Percentiles rank a stretch among this genome's conserved stretches.
These are phyloP conservation scores for Spathaspora hagerdaliae DNA, from an alignment of 805 yeast species.

Conservation along the genomic window DNA sequence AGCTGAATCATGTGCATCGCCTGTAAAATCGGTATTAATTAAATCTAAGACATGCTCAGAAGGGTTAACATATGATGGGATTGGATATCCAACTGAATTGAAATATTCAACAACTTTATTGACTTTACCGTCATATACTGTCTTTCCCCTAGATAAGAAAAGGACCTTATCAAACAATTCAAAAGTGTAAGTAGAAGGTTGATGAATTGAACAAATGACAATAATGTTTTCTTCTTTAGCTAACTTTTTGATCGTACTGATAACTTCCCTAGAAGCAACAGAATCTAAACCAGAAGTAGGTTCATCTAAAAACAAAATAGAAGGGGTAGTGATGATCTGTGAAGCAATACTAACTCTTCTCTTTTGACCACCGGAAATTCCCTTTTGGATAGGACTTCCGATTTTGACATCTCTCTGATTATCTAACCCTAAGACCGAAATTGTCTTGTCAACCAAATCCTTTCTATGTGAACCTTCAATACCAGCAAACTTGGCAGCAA, in stretches of 20 bases:
- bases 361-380: constrained; percentile 20
- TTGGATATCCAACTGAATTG: constrained; percentile 12
- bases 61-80: constrained; percentile 18
- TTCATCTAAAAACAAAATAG: constrained; percentile 51
- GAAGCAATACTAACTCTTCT: constrained; percentile 19
- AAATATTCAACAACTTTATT: constrained; percentile 13
- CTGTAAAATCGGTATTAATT: constrained; percentile 23
- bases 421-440: constrained; percentile 12
- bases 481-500: constrained; percentile 4
- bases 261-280: constrained; percentile 50
- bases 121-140: constrained; percentile 15
- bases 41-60: constrained; percentile 26
- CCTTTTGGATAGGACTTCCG: constrained; percentile 19
- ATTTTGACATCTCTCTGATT: constrained; percentile 12
- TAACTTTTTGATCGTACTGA: constrained; percentile 41
- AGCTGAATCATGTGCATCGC: not conserved
- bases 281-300: constrained; percentile 61
- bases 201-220: constrained; percentile 53
- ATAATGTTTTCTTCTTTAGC: constrained; percentile 25
- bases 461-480: constrained; percentile 2
- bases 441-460: constrained; percentile 9
- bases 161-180: constrained; percentile 23
- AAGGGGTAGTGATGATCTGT: constrained; percentile 15
- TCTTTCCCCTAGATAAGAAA: constrained; percentile 19
- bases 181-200: constrained; percentile 45